Percentiles rank a stretch among this genome's conserved stretches.
phyloP scores from a whole-genome alignment of 176 grass and related monocot species.

The Aegilops umbellulata region DNA sequence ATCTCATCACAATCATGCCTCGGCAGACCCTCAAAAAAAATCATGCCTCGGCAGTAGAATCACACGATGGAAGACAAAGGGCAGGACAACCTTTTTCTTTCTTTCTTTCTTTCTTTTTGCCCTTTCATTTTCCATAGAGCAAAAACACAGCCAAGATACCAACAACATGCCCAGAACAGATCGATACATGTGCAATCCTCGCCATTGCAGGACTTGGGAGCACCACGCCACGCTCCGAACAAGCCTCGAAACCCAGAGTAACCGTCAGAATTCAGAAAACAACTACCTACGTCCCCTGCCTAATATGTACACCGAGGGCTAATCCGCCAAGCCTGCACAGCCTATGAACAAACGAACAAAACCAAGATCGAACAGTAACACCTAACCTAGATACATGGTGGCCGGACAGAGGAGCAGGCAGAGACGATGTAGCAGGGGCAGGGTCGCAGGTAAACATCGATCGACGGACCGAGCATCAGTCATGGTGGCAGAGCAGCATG shows the following conservation, averaged over 20 bases:
- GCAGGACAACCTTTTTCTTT: neutral
- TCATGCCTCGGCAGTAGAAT: neutral
- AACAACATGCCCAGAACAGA: slow-evolving; percentile 10
- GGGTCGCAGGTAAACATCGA: neutral
- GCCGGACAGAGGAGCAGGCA: neutral
- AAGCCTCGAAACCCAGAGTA: slow-evolving; percentile 1
- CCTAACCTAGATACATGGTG: slow-evolving; percentile 2
- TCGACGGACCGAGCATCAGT: slow-evolving; percentile 6
- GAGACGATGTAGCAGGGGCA: neutral
- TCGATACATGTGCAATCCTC: slow-evolving; percentile 39
- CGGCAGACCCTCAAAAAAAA: no score
- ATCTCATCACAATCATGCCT: neutral
- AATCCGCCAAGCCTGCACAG: neutral
- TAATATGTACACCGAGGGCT: neutral
- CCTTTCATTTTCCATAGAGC: neutral
- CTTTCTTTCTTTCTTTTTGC: neutral
- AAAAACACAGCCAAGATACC: slow-evolving; percentile 1
- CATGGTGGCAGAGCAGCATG: slow-evolving; percentile 72
- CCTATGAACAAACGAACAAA: slow-evolving; percentile 20
- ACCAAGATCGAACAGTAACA: slow-evolving; percentile 17
- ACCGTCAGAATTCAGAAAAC: slow-evolving; percentile 12
- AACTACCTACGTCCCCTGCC: neutral
- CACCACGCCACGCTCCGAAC: neutral
- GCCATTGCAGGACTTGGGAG: slow-evolving; percentile 49
- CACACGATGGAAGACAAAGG: slow-evolving; percentile 8